These are phyloP conservation scores for Uncinocarpus reesii DNA, from an alignment of 2,329 filamentous ascomycete species.

Conservation along the genomic window DNA sequence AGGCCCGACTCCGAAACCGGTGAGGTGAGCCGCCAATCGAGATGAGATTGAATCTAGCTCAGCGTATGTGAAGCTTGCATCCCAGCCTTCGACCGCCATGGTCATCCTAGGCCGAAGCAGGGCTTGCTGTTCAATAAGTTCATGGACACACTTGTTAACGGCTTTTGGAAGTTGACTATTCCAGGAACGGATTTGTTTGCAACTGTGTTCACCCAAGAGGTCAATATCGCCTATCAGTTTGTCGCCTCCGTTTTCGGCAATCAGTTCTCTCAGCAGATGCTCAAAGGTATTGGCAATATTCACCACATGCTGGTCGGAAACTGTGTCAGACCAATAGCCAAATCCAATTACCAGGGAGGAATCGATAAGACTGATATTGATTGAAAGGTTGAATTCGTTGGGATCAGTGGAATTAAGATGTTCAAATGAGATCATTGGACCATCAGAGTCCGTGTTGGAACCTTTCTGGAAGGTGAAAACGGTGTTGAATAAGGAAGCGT, in stretches of 20 bases:
- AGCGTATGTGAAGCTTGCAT: conserved; percentile 28
- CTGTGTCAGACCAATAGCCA: conserved; percentile 16
- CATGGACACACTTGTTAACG: conserved; percentile 29
- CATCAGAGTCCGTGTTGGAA: conserved; percentile 19
- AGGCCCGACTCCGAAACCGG: conserved; percentile 31
- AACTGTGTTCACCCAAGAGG: conserved; percentile 25
- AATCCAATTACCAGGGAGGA: conserved; percentile 14
- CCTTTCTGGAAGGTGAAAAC: conserved; percentile 35
- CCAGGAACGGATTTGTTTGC: conserved; percentile 27
- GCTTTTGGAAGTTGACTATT: conserved; percentile 24
- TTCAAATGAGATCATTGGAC: conserved; percentile 19
- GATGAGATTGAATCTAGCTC: conserved; percentile 32
- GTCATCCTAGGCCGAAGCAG: conserved; percentile 26
- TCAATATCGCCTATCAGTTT: conserved; percentile 24
- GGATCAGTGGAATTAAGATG: conserved; percentile 14
- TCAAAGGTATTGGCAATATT: conserved; percentile 29
- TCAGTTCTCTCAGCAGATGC: conserved; percentile 25
- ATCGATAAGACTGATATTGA: conserved; percentile 15
- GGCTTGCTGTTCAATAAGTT: conserved; percentile 29
- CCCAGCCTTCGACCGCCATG: conserved; percentile 20
- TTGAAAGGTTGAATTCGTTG: conserved; percentile 16
- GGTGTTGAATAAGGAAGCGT: conserved; percentile 34
- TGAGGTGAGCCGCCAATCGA: conserved; percentile 30
- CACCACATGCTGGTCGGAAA: conserved; percentile 33
- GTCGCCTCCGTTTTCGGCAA: conserved; percentile 14